phyloP scores from a whole-genome alignment of 331 rosid genomes.

The Acacia concinna region DNA sequence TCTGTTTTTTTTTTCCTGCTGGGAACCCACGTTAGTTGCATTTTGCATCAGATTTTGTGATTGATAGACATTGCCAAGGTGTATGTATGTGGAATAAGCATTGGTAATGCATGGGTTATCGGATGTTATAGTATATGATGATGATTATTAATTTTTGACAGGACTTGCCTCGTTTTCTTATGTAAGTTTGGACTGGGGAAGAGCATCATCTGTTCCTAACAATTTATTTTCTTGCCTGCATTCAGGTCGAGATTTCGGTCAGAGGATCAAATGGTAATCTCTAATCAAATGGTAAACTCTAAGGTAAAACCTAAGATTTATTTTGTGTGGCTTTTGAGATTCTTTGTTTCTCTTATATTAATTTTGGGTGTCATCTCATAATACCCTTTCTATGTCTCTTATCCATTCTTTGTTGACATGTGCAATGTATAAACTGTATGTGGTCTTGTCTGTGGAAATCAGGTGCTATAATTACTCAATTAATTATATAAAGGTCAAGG shows the following conservation, averaged over 20 bases:
- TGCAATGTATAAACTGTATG: not conserved
- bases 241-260: constrained; percentile 56
- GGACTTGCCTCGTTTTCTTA: not conserved
- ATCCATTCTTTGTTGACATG: not conserved
- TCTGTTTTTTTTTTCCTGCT: not conserved
- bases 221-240: constrained; percentile 27
- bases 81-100: not conserved
- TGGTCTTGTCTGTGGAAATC: constrained; percentile 5
- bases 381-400: not conserved
- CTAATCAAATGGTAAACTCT: constrained; percentile 40
- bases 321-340: constrained; percentile 18
- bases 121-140: constrained; percentile 12
- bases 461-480: constrained; percentile 9
- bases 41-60: constrained; percentile 6
- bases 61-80: not conserved
- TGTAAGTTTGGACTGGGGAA: constrained; percentile 25
- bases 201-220: constrained; percentile 34
- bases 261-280: constrained; percentile 36
- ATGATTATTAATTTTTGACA: not conserved
- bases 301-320: constrained; percentile 47
- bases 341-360: constrained; percentile 1
- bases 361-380: constrained; percentile 8
- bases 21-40: not conserved
- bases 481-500: not conserved
- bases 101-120: not conserved